Evolutionary conservation across 2,329 filamentous ascomycete species (phyloP), one percentile per base, ranked within the genome.

Genomic region (Trichoderma asperellum): DNA sequence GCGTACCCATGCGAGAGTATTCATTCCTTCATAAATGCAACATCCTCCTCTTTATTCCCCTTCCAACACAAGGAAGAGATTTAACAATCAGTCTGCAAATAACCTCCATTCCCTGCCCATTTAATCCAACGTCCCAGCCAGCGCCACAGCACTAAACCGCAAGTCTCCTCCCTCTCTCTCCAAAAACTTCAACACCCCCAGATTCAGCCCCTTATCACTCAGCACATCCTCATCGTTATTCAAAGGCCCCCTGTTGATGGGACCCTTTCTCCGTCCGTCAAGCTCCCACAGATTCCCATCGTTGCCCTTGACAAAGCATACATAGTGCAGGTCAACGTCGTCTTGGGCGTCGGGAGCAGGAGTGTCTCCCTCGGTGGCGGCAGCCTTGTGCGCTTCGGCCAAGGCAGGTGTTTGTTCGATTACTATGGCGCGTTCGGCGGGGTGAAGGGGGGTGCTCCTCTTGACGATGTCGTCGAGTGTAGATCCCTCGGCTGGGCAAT

Each of bases 241-340:
- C 64, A 94, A 78, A 55, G 80, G 76, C 0, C 90, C 91, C 29
- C 86, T 78, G 52, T 81, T 77, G 35, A 89, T 81, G 8, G 87
- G 87, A 0, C 87, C 87, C 78, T 87, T 88, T 68, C 85, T 77
- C 62, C 87, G 80, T 3, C 87, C 87, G 73, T 89, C 87, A 12
- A 89, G 82, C 81, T 89, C 87, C 86, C 86, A 89, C 47, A 89
- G 75, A 14, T 78, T 86, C 68, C 90, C 90, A 78, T 92, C 89
- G 63, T 81, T 81, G 37, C 84, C 84, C 83, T 94, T 96, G 64
- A 96, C 92, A 80, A 98, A 99, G 77, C 93, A 96, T 58, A 98
- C 95, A 78, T 97, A 98, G 83, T 99, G 96, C 74, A 97, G 84
- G 77, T 97, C 95, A n/a, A 97, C 86, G 73, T 91, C 87, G 75